Percentiles rank a stretch among this genome's conserved stretches.
Conservation (phyloP, 805 yeast species). For the Schwanniomyces vanrijiae region DNA sequence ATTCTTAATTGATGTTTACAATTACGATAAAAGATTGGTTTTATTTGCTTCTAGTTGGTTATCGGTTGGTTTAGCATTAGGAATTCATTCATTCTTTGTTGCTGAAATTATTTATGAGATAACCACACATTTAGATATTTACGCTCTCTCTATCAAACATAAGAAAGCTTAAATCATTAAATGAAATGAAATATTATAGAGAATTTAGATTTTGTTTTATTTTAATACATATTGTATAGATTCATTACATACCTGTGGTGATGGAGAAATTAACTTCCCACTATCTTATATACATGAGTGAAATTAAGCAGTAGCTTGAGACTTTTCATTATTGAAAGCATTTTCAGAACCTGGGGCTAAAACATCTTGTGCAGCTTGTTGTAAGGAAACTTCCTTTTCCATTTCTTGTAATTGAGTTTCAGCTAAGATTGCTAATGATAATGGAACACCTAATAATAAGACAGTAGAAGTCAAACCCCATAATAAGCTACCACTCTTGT, state of each 20-base stretch:
- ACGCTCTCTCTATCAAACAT: conserved; percentile 81
- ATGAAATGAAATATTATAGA: not conserved
- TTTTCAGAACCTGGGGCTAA: conserved; percentile 66
- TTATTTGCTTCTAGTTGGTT: conserved; percentile 58
- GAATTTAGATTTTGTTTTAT: not conserved
- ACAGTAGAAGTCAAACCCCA: conserved; percentile 87
- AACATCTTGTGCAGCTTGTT: conserved; percentile 73
- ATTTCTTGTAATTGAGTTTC: conserved; percentile 93
- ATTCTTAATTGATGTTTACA: conserved; percentile 35
- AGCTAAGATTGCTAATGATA: conserved; percentile 81
- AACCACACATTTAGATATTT: conserved; percentile 78
- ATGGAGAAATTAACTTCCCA: conserved; percentile 2
- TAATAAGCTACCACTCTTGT: conserved; percentile 69
- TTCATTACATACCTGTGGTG: conserved; percentile 6
- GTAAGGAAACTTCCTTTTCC: conserved; percentile 87
- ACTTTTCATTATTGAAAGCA: conserved; percentile 23
- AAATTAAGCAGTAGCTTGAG: conserved; percentile 20
- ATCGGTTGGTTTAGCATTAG: conserved; percentile 66
- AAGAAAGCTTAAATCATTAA: conserved; percentile 45
- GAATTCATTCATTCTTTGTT: conserved; percentile 70
- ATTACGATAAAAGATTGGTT: conserved; percentile 40
- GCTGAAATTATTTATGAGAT: conserved; percentile 78
- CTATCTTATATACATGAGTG: conserved; percentile 10
- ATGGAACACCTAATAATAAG: conserved; percentile 87
- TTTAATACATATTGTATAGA: conserved; percentile 1